A percentile compares a stretch with the other conserved stretches of the same genome.
Conservation (phyloP, 371 early-diverging fungal species). For the Mycotypha africana region DNA sequence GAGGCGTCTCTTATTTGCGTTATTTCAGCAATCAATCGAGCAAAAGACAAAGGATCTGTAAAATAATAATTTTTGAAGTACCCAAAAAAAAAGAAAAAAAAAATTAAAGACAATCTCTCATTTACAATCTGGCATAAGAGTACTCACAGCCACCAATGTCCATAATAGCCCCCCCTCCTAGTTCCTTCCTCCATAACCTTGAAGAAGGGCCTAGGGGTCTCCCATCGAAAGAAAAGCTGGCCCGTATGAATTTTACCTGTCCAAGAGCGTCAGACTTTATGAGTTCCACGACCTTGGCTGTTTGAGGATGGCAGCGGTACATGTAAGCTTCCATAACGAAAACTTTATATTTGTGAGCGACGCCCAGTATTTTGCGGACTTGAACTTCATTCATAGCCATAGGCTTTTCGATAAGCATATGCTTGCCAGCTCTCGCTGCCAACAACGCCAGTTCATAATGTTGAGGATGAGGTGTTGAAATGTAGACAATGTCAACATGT, state of each 20-base stretch:
- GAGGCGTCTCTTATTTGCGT: no score
- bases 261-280: slow-evolving; percentile 30
- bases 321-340: slow-evolving; percentile 50
- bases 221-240: slow-evolving; percentile 38
- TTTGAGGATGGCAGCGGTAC: slow-evolving; percentile 49
- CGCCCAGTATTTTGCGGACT: slow-evolving; percentile 24
- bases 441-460: slow-evolving; percentile 34
- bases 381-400: slow-evolving; percentile 40
- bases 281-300: slow-evolving; percentile 22
- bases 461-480: slow-evolving; percentile 42
- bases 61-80: background rate
- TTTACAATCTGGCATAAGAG: no score
- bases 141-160: slow-evolving; percentile 50
- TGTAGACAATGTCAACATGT: slow-evolving; percentile 41
- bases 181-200: slow-evolving; percentile 37
- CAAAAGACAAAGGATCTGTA: slow-evolving; percentile 42
- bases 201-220: slow-evolving; percentile 26
- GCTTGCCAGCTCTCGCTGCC: slow-evolving; percentile 32
- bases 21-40: slow-evolving; percentile 29
- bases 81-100: background rate
- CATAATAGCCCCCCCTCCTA: slow-evolving; percentile 42
- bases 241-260: slow-evolving; percentile 32
- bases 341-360: slow-evolving; percentile 21
- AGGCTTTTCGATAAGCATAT: slow-evolving; percentile 48
- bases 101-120: no score